Evolutionary conservation across 805 yeast species (phyloP), one percentile per base, ranked within the genome.

Genomic region (Hanseniaspora valbyensis): DNA sequence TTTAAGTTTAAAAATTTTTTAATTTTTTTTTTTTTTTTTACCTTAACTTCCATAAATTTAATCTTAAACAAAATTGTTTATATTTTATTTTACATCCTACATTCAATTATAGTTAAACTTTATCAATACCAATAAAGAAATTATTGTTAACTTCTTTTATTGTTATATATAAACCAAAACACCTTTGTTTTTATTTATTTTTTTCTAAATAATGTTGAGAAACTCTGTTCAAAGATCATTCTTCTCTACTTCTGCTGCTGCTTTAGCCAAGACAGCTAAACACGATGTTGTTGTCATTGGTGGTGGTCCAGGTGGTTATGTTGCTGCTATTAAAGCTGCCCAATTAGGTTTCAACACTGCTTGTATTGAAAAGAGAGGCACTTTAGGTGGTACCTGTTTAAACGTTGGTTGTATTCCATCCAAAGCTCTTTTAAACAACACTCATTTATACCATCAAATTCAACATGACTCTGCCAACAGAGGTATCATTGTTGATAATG

Each of bases 231-330:
- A 50, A 42, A 50, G 43, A 50, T 37, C 44, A 19, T 50, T 50
- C 22, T 51, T 51, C 24, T 51, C 53, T 40, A 45, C 53, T 22
- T 30, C 55, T n/a, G 45, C 54, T 25, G 29, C n/a, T 3, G 49
- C 53, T 54, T 44, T 55, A 43, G 58, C 64, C 29, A 59, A 58
- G 18, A 57, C 57, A 44, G 59, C 71, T 60, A 81, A 81, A 63
- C 92, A 86, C 66, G 97, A 92, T 63, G 78, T 92, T 50, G 95
- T 90, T 50, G 86, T 92, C 60, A 83, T 92, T 63, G 99, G 99
- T 59, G 97, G 96, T 61, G 99, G 99, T 53, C 99, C 99, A 59
- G 99, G 97, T 69, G 99, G 99, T 55, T 92, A 92, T 68, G 92
- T 92, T 60, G 97, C 96, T 51, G 98, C 99, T 62, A 92, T 92